Percentiles rank a stretch among this genome's conserved stretches.
These are phyloP conservation scores for Brassica hybrid DNA, from an alignment of 441 rosid species.

Conservation along the genomic window DNA sequence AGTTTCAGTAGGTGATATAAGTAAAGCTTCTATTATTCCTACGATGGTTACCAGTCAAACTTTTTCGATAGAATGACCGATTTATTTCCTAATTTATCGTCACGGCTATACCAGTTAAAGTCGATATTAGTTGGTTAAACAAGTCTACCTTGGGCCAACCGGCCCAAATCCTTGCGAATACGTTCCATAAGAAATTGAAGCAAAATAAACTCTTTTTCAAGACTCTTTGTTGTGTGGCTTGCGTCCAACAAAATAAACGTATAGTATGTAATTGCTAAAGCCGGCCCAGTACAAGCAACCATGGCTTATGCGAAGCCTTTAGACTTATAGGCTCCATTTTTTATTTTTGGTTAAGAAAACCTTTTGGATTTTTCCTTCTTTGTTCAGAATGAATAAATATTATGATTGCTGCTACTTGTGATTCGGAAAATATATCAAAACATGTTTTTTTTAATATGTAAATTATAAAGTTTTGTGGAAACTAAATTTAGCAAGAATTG, in stretches of 20 bases:
- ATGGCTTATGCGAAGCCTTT: background rate
- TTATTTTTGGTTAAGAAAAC: background rate
- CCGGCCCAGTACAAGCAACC: background rate
- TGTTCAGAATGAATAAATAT: background rate
- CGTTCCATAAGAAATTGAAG: background rate
- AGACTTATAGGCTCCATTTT: background rate
- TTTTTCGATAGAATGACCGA: background rate
- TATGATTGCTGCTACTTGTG: background rate
- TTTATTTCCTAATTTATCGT: background rate
- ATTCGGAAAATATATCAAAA: background rate
- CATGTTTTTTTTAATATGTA: background rate
- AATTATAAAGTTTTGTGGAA: background rate
- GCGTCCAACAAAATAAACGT: background rate
- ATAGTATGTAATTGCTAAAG: background rate
- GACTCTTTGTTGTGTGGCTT: conserved; percentile 1
- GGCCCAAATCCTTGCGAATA: background rate
- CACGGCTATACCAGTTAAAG: background rate
- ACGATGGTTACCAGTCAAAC: no score
- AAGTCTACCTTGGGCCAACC: conserved; percentile 24
- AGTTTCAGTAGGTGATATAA: no score
- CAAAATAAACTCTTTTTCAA: conserved; percentile 13
- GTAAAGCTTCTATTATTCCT: no score
- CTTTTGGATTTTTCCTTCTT: background rate
- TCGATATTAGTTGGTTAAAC: background rate
- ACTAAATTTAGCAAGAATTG: background rate